Evolutionary conservation across 345 rosid genomes (phyloP).

Genomic region (Gynandropsis gynandra): DNA sequence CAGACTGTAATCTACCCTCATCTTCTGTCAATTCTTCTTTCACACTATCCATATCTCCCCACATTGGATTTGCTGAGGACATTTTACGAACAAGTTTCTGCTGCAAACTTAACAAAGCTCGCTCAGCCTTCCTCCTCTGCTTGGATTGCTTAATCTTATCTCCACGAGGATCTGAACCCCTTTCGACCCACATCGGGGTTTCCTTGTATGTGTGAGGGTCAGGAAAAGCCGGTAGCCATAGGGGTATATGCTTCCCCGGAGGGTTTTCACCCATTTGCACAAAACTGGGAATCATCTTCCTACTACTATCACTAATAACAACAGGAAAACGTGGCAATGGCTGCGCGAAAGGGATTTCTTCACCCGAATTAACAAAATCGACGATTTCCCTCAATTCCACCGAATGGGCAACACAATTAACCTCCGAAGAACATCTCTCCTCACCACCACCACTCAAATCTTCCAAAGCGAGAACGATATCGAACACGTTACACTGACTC

Average conservation of each 20-base stretch:
- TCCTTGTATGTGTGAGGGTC: conserved; percentile 81
- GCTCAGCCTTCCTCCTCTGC: conserved; percentile 85
- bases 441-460: conserved; percentile 42
- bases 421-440: conserved; percentile 28
- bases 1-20: conserved; percentile 30
- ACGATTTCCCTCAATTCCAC: conserved; percentile 41
- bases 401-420: conserved; percentile 37
- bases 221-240: conserved; percentile 93
- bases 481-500: conserved; percentile 70
- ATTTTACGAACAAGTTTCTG: conserved; percentile 56
- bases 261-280: conserved; percentile 62
- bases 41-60: conserved; percentile 24
- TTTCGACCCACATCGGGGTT: conserved; percentile 85
- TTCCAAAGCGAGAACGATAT: conserved; percentile 56
- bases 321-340: conserved; percentile 66
- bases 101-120: conserved; percentile 83
- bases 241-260: conserved; percentile 76
- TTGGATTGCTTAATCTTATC: conserved; percentile 88
- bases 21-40: conserved; percentile 25
- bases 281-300: conserved; percentile 74
- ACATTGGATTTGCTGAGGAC: conserved; percentile 38
- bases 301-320: conserved; percentile 19
- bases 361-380: conserved; percentile 39
- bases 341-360: conserved; percentile 66
- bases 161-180: conserved; percentile 57